These are phyloP conservation scores for Russula sp. DNA, from an alignment of 768 basidiomycete genomes.

Conservation along the genomic window DNA sequence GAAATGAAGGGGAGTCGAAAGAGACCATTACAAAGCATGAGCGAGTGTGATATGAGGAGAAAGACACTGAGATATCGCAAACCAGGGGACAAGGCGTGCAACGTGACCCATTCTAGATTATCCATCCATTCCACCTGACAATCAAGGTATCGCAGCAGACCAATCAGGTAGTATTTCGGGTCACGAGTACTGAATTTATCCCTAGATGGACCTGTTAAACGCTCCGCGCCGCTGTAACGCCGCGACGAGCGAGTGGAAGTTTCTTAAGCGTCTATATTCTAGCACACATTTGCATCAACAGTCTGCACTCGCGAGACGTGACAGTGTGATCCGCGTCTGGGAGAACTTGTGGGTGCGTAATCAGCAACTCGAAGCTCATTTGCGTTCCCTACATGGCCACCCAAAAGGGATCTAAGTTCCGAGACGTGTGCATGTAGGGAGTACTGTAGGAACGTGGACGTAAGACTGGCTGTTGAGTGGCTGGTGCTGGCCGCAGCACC, in stretches of 20 bases:
- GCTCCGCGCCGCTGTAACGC: background rate
- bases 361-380: no score
- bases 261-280: background rate
- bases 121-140: background rate
- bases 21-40: background rate
- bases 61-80: no score
- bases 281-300: background rate
- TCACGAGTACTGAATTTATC: background rate
- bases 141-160: background rate
- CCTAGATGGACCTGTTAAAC: background rate
- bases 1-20: background rate
- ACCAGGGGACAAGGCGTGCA: no score
- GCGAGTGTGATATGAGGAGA: background rate
- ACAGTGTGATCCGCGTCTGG: background rate
- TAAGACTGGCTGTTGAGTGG: no score
- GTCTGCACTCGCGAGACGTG: background rate
- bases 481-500: no score
- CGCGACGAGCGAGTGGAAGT: background rate
- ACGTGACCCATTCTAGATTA: background rate
- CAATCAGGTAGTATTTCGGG: background rate
- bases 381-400: background rate
- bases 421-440: no score
- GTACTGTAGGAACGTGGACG: no score
- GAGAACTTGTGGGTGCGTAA: background rate
- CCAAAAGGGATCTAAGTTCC: no score